Conservation (phyloP, 805 yeast species). For the Lipomyces oligophaga region DNA sequence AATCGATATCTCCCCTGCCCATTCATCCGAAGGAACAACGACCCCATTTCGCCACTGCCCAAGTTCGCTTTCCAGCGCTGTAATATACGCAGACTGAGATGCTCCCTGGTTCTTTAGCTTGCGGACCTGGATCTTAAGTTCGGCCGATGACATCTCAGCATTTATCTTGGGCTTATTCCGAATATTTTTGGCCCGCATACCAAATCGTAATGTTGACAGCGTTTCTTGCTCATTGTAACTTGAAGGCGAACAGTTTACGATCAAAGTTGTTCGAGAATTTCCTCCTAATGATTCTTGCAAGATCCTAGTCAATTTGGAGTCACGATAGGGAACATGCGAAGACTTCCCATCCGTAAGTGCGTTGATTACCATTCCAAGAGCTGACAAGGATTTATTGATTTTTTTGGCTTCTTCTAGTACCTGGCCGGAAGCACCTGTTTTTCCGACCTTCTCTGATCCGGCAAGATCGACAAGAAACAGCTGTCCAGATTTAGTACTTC, state of each 20-base stretch:
- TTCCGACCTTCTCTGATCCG: slow-evolving; percentile 77
- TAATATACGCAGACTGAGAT: slow-evolving; percentile 35
- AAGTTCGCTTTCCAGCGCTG: slow-evolving; percentile 45
- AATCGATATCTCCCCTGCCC: slow-evolving; percentile 28
- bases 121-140: slow-evolving; percentile 42
- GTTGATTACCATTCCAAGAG: slow-evolving; percentile 77
- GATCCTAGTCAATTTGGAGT: slow-evolving; percentile 72
- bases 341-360: slow-evolving; percentile 67
- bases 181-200: slow-evolving; percentile 65
- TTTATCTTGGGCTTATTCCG: slow-evolving; percentile 63
- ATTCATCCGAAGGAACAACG: slow-evolving; percentile 31
- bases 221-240: slow-evolving; percentile 58
- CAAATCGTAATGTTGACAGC: slow-evolving; percentile 68
- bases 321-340: slow-evolving; percentile 68
- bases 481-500: slow-evolving; percentile 57
- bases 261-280: slow-evolving; percentile 69
- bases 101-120: slow-evolving; percentile 38
- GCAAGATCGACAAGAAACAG: slow-evolving; percentile 79
- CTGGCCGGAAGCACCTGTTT: slow-evolving; percentile 73
- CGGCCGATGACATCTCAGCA: slow-evolving; percentile 51
- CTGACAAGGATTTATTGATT: slow-evolving; percentile 71
- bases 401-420: slow-evolving; percentile 78
- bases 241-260: slow-evolving; percentile 70
- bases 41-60: slow-evolving; percentile 40
- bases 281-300: slow-evolving; percentile 80